Conservation (phyloP, 495 filamentous ascomycete genomes). For the Pseudomonodictys pantanalensis region DNA sequence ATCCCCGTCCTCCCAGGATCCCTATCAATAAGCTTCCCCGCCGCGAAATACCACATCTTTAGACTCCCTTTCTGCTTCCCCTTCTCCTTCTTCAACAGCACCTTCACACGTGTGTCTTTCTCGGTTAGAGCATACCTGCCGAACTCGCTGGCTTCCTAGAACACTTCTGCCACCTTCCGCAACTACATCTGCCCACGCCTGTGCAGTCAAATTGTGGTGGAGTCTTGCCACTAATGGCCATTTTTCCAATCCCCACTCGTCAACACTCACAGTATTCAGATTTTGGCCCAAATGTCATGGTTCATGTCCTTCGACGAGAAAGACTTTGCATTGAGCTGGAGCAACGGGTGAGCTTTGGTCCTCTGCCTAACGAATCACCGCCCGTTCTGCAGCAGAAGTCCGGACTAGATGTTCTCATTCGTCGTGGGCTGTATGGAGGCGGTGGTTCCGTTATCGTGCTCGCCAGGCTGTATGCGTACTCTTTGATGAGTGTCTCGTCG, state of each 20-base stretch:
- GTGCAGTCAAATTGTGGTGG: background rate
- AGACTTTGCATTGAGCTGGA: too few species aligned
- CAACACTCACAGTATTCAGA: constrained; percentile 21
- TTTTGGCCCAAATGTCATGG: too few species aligned
- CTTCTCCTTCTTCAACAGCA: constrained; percentile 16
- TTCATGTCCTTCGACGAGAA: too few species aligned
- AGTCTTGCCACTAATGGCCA: constrained; percentile 5
- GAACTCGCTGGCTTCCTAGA: constrained; percentile 13
- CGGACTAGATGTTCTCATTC: too few species aligned
- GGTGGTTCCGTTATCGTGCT: too few species aligned
- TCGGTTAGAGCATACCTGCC: background rate
- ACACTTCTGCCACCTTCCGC: constrained; percentile 18
- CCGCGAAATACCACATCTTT: constrained; percentile 18
- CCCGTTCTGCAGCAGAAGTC: too few species aligned
- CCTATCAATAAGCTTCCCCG: constrained; percentile 1
- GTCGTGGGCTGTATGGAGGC: too few species aligned
- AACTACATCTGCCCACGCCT: constrained; percentile 21
- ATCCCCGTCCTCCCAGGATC: constrained; percentile 23
- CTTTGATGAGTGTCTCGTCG: too few species aligned
- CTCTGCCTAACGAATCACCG: too few species aligned
- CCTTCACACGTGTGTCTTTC: constrained; percentile 5
- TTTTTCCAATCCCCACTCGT: constrained; percentile 5
- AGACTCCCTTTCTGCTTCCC: constrained; percentile 11
- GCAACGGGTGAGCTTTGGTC: too few species aligned
- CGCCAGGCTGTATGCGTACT: too few species aligned